Percentiles rank a stretch among this genome's conserved stretches.
Evolutionary conservation across 75 land plant genomes (phyloP).

Genomic region (Picea glauca): DNA sequence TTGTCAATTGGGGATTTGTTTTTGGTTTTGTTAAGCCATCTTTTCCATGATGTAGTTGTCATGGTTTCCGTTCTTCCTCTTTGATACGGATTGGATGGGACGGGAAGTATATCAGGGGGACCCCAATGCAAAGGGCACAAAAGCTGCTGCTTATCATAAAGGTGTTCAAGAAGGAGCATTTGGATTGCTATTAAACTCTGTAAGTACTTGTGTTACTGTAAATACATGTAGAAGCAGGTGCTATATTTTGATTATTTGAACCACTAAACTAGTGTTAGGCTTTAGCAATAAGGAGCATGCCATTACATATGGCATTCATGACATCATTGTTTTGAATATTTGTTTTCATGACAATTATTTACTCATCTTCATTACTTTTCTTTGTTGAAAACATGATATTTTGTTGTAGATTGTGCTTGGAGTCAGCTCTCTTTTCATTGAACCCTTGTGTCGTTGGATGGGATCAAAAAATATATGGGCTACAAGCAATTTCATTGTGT

Average conservation of each 20-base stretch:
- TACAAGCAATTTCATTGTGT: conserved; percentile 86
- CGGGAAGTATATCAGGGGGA: conserved; percentile 87
- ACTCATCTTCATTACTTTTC: neutral
- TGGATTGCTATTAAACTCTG: conserved; percentile 98
- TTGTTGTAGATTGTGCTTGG: conserved; percentile 72
- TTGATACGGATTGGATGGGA: conserved; percentile 99
- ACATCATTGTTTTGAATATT: neutral
- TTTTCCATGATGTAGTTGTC: conserved; percentile 43
- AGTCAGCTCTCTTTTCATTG: conserved; percentile 79
- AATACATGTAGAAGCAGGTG: neutral
- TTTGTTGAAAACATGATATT: neutral
- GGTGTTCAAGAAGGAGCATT: conserved; percentile 98
- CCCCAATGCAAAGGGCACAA: conserved; percentile 53
- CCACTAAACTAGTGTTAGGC: conserved; percentile 1
- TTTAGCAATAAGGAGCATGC: neutral
- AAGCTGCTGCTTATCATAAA: conserved; percentile 57
- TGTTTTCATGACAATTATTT: neutral
- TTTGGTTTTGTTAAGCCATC: too few species aligned
- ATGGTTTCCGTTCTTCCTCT: conserved; percentile 95
- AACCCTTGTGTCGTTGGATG: conserved; percentile 70
- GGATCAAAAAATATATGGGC: conserved; percentile 90
- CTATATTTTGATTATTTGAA: neutral
- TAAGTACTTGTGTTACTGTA: conserved; percentile 41
- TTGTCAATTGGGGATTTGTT: neutral
- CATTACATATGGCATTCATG: neutral